These are phyloP conservation scores for Cucurbitaria berberidis DNA, from an alignment of 2,329 filamentous ascomycete species.

Conservation along the genomic window DNA sequence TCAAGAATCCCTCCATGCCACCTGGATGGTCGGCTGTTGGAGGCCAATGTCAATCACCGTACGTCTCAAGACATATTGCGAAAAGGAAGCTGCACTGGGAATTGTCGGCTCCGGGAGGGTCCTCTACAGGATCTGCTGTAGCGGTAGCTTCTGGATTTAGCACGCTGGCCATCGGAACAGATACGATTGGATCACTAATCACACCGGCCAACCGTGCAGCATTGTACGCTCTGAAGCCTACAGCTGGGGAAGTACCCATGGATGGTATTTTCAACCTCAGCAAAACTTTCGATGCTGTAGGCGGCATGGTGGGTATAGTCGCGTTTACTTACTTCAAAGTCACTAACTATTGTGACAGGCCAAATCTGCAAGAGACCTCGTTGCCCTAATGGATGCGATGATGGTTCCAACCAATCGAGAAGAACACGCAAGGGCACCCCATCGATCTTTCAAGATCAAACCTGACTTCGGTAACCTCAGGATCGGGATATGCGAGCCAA, in stretches of 20 bases:
- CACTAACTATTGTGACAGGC: conserved; percentile 24
- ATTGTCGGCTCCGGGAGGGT: conserved; percentile 47
- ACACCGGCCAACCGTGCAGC: conserved; percentile 49
- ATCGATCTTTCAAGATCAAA: conserved; percentile 40
- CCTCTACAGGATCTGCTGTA: conserved; percentile 48
- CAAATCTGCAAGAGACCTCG: conserved; percentile 46
- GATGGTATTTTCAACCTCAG: conserved; percentile 46
- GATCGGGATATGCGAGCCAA: conserved; percentile 46
- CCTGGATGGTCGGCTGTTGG: conserved; percentile 51
- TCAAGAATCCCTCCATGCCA: conserved; percentile 46
- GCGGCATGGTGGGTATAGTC: conserved; percentile 35
- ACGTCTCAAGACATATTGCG: conserved; percentile 47
- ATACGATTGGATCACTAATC: conserved; percentile 49
- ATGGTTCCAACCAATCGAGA: conserved; percentile 42
- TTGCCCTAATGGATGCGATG: conserved; percentile 27
- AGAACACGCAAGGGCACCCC: conserved; percentile 24
- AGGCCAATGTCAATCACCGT: conserved; percentile 49
- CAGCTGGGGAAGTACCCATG: conserved; percentile 44
- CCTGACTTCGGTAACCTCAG: conserved; percentile 40
- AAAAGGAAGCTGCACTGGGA: conserved; percentile 46
- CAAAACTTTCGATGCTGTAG: conserved; percentile 43
- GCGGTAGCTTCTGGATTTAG: conserved; percentile 50
- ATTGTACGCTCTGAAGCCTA: conserved; percentile 50
- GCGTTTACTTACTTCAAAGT: background rate
- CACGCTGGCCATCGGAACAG: conserved; percentile 50